These are phyloP conservation scores for Pythium coloratum DNA, from an alignment of 352 stramenopile species.

Conservation along the genomic window DNA sequence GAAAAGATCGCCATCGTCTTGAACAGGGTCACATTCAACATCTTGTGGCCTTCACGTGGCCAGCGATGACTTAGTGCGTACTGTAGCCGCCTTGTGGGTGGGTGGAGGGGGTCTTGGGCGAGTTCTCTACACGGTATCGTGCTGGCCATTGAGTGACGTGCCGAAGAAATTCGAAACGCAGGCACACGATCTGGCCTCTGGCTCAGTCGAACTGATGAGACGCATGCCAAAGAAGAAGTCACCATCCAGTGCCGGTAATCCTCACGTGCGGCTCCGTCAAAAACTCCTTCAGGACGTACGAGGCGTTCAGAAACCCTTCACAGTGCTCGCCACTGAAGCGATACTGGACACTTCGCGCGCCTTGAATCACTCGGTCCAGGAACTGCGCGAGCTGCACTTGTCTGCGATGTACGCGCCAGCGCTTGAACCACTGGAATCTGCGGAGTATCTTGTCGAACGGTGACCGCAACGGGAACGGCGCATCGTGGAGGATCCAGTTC, in stretches of 20 bases:
- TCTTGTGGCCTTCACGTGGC: no score
- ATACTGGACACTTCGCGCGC: constrained; percentile 56
- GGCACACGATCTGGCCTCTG: no score
- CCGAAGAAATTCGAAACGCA: neutral
- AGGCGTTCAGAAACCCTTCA: constrained; percentile 46
- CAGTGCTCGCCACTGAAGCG: constrained; percentile 42
- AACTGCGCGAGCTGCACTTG: constrained; percentile 42
- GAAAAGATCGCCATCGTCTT: neutral
- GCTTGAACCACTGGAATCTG: constrained; percentile 8
- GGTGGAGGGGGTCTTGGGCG: no score
- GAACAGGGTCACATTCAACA: no score
- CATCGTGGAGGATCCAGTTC: constrained; percentile 37
- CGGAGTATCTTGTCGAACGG: constrained; percentile 17
- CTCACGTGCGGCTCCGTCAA: constrained; percentile 36
- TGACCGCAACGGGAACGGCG: constrained; percentile 47
- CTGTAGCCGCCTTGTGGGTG: no score
- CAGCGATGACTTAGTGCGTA: no score
- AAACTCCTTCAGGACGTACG: constrained; percentile 55
- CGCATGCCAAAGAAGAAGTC: constrained; percentile 6
- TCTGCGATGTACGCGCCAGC: constrained; percentile 27
- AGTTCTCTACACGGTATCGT: no score
- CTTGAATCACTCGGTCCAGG: constrained; percentile 43
- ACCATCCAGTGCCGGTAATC: constrained; percentile 17
- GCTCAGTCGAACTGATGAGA: no score
- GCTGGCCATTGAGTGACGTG: no score